Evolutionary conservation across 2,329 filamentous ascomycete genomes (phyloP).

Genomic region (Phoma herbarum): DNA sequence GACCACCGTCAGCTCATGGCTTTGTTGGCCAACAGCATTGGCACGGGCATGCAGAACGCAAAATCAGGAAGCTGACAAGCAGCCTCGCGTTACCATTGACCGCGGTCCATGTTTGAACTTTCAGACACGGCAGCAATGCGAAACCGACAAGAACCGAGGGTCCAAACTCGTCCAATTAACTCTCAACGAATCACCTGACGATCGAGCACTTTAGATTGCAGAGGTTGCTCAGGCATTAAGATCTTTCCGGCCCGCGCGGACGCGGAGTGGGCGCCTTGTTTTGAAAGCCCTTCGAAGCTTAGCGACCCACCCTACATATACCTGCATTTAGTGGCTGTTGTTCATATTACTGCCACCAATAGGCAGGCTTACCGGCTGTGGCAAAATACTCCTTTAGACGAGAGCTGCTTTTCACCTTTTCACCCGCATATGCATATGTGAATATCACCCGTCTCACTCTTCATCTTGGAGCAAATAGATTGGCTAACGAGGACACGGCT

Average conservation of each 20-base stretch:
- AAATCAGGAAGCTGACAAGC: conserved; percentile 6
- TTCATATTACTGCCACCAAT: conserved; percentile 4
- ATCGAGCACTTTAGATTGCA: background rate
- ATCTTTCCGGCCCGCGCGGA: background rate
- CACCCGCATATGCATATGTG: background rate
- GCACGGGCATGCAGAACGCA: conserved; percentile 6
- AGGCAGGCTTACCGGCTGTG: background rate
- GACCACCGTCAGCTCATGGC: conserved; percentile 19
- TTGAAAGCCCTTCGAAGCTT: background rate
- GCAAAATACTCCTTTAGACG: background rate
- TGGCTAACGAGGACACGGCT: background rate
- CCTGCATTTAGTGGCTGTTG: conserved; percentile 1
- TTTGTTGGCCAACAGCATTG: conserved; percentile 16
- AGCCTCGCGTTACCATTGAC: background rate
- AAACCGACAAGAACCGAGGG: background rate
- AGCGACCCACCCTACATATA: conserved; percentile 1
- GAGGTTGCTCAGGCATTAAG: background rate
- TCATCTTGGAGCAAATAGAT: background rate
- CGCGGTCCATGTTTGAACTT: background rate
- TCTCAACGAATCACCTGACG: background rate
- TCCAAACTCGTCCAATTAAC: background rate
- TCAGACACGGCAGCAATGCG: background rate
- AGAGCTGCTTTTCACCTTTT: background rate
- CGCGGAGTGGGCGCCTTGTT: background rate
- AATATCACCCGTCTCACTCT: background rate